phyloP scores from a whole-genome alignment of 148 eudicot genomes.

The Arctostaphylos glauca region DNA sequence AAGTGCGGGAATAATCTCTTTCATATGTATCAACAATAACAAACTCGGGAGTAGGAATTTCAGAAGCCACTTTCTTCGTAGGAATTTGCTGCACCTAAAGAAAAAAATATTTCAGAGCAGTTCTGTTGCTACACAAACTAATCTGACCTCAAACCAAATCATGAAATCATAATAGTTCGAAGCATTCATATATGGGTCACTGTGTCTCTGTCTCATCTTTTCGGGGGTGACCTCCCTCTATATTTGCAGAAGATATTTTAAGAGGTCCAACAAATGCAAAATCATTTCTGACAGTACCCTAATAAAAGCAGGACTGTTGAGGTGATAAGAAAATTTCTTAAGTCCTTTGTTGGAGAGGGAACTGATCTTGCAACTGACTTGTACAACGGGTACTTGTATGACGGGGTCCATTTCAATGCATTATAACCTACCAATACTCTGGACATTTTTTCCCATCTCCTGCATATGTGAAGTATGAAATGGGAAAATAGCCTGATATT shows the following conservation, averaged over 20 bases:
- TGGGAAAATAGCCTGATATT: background rate
- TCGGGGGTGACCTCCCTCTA: background rate
- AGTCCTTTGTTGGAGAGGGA: background rate
- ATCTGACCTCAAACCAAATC: background rate
- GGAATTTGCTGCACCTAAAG: conserved; percentile 67
- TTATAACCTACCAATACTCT: no score
- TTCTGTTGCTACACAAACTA: background rate
- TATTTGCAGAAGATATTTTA: background rate
- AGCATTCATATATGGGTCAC: conserved; percentile 18
- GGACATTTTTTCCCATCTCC: no score
- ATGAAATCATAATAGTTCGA: no score
- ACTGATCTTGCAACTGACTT: background rate
- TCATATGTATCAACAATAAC: conserved; percentile 88
- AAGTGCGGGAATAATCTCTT: conserved; percentile 84
- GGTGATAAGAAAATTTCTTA: background rate
- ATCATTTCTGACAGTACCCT: background rate
- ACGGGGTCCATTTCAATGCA: no score
- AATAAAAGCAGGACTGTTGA: background rate
- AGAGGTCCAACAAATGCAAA: background rate
- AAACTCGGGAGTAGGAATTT: conserved; percentile 87
- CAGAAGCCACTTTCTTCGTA: conserved; percentile 68
- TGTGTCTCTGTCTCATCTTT: background rate
- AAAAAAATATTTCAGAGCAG: background rate
- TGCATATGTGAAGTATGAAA: background rate
- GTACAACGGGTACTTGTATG: background rate